These are phyloP conservation scores for Suillus sp. DNA, from an alignment of 768 basidiomycete genomes.

Conservation along the genomic window DNA sequence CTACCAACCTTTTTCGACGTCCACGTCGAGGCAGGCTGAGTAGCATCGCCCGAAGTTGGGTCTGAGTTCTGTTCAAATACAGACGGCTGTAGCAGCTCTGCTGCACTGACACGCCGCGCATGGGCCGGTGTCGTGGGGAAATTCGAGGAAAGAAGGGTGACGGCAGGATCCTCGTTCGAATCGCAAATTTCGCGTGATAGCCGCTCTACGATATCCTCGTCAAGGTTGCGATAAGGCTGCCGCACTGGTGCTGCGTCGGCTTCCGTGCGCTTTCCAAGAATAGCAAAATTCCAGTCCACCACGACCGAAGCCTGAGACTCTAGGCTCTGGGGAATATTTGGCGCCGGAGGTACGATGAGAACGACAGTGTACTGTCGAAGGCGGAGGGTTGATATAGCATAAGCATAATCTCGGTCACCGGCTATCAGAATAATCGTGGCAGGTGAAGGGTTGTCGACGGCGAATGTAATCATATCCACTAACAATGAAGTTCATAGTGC, in stretches of 20 bases:
- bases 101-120: constrained; percentile 22
- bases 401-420: constrained; percentile 68
- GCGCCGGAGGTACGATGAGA: constrained; percentile 44
- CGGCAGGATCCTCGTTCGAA: constrained; percentile 19
- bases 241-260: constrained; percentile 19
- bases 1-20: constrained; percentile 15
- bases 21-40: background rate
- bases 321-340: constrained; percentile 45
- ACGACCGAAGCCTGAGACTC: constrained; percentile 55
- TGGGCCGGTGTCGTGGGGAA: constrained; percentile 11
- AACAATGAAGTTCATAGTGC: constrained; percentile 12
- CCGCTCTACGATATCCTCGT: constrained; percentile 23
- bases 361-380: constrained; percentile 56
- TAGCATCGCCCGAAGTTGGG: background rate
- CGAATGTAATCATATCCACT: constrained; percentile 72
- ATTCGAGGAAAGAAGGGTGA: constrained; percentile 7
- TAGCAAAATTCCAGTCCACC: constrained; percentile 50
- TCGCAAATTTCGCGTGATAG: constrained; percentile 27
- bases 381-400: constrained; percentile 59
- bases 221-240: constrained; percentile 30
- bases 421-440: constrained; percentile 64
- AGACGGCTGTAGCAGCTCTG: constrained; percentile 28
- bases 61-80: constrained; percentile 10
- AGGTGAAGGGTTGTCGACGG: constrained; percentile 58
- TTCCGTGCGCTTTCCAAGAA: constrained; percentile 37